Evolutionary conservation across 2,329 filamentous ascomycete species (phyloP).

Genomic region (Phaeosphaeria sp.): DNA sequence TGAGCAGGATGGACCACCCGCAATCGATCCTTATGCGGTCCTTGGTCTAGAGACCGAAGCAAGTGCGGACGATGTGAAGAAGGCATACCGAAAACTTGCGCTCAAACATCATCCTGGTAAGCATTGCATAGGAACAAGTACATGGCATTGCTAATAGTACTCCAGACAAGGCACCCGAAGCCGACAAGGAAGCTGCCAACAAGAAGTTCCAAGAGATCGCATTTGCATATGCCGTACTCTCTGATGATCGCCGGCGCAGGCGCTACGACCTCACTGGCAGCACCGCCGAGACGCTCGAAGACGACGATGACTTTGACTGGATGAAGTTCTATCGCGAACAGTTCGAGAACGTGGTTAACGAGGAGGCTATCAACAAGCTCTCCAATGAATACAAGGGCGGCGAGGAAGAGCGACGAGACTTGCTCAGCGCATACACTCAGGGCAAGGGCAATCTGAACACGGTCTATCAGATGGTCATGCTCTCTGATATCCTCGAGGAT

Average conservation of each 20-base stretch:
- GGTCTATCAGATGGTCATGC: conserved; percentile 84
- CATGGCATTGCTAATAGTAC: conserved; percentile 11
- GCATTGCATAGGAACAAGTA: conserved; percentile 13
- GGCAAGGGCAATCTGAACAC: conserved; percentile 76
- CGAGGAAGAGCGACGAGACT: conserved; percentile 80
- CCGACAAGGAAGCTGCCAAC: conserved; percentile 75
- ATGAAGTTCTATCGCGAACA: conserved; percentile 86
- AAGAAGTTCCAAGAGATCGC: conserved; percentile 87
- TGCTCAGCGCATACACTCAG: conserved; percentile 78
- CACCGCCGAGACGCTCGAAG: conserved; percentile 78
- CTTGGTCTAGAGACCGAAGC: conserved; percentile 75
- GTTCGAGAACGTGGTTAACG: conserved; percentile 77
- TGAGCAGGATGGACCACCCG: conserved; percentile 64
- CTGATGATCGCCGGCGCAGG: conserved; percentile 77
- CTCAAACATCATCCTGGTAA: conserved; percentile 79
- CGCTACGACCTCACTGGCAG: conserved; percentile 92
- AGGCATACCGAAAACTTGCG: conserved; percentile 89
- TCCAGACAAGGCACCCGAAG: conserved; percentile 77
- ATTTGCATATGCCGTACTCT: conserved; percentile 92
- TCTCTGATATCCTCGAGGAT: conserved; percentile 82
- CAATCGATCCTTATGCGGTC: conserved; percentile 79
- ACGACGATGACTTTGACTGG: conserved; percentile 86
- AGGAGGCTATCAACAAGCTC: conserved; percentile 77
- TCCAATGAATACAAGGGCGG: conserved; percentile 81
- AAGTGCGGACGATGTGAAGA: conserved; percentile 81